Conservation (phyloP, 2,329 filamentous ascomycete genomes). For the Fusarium sp. region DNA sequence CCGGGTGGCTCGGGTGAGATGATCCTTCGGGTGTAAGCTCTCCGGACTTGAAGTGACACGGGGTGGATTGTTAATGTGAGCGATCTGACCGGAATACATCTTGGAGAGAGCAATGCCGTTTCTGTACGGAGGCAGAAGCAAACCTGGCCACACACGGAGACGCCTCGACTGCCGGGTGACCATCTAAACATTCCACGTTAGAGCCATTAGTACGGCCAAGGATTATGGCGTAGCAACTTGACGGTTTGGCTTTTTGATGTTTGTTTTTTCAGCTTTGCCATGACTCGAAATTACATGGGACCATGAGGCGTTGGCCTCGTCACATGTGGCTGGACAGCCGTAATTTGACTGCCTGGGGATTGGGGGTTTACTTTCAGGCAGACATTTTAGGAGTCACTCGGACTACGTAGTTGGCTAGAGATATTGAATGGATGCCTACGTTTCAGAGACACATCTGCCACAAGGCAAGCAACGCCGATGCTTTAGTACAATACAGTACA, state of each 20-base stretch:
- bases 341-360: conserved; percentile 12
- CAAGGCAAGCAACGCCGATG: too few species aligned
- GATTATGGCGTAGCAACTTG: not conserved
- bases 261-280: not conserved
- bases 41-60: not conserved
- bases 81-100: not conserved
- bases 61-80: not conserved
- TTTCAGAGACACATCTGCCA: not conserved
- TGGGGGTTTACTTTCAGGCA: not conserved
- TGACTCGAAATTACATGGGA: conserved; percentile 9
- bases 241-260: conserved; percentile 1
- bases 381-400: not conserved
- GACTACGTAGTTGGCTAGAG: not conserved
- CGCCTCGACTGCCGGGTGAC: not conserved
- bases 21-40: not conserved
- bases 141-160: not conserved
- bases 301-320: conserved; percentile 16
- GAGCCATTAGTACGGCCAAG: not conserved
- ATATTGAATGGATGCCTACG: not conserved
- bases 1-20: too few species aligned
- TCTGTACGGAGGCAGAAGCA: not conserved
- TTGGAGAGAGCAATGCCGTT: not conserved
- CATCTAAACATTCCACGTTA: not conserved
- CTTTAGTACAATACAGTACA: too few species aligned
- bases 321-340: not conserved